Base-by-base conservation (phyloP, 352 stramenopile genomes). In the Chrysophaeum taylorii region DNA sequence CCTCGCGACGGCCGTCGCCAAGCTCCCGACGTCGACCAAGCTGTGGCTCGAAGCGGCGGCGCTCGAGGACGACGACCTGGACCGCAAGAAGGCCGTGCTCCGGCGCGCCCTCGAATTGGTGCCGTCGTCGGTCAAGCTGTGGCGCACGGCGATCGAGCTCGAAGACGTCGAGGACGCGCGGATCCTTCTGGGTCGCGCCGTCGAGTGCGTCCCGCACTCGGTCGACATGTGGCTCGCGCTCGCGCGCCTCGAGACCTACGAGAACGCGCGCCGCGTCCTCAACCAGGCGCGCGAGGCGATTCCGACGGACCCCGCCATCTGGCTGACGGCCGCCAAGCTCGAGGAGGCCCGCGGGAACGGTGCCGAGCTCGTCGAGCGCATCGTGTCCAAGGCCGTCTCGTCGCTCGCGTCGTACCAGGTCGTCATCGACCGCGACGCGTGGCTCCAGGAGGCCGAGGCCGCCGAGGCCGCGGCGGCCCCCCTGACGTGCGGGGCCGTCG, bases 221-320 rank as follows among this genome's bases (percentile, higher is more conserved):
- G 92, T 98, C 16, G 94, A 98, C 70, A 86, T 99, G 76, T 99
- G 95, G 95, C 82, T 99, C 29, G 94, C 94, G 5, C 81, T 99
- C 9, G 94, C 96, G 16, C 84, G 92, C 7, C 79, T 99, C 2
- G 94, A 99, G 81, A 97, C 92, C 4, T 98, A 99, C 75, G 92
- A 98, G 45, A 97, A 98, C 72, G 95, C 95, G 1, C 92, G 96
- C 64, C 93, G 91, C 66, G 96, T 97, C 27, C 79, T 99, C 9
- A 99, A 99, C 74, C 72, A 81, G 48, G 87, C 86, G 12, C 73
- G 83, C 25, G 85, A 92, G 25, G 89, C 90, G 21, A 89, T 98
- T 16, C 94, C 95, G 0, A 96, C 89, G 0, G 96, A 99, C 66
- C 88, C 92, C 25, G 87, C 87, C 21, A 96, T 99, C 76, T 99